phyloP scores from a whole-genome alignment of 305 asterid species.

The Ilex paraguariensis region DNA sequence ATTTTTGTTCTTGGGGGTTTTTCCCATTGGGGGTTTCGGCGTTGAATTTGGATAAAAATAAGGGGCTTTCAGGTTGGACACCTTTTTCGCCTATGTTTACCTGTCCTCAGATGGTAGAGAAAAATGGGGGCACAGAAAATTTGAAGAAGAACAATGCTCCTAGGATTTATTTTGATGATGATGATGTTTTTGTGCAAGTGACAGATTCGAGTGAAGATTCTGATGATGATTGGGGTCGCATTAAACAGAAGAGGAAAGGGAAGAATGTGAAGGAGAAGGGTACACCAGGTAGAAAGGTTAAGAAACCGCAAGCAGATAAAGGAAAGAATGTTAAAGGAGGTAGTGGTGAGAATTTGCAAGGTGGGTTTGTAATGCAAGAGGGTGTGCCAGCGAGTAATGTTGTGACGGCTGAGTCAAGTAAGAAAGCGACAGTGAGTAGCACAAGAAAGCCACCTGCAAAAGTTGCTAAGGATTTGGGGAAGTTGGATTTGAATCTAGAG shows the following conservation, averaged over 20 bases:
- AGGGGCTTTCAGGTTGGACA: slow-evolving; percentile 48
- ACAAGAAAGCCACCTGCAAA: slow-evolving; percentile 64
- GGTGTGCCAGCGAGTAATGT: slow-evolving; percentile 39
- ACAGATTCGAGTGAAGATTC: slow-evolving; percentile 61
- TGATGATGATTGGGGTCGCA: slow-evolving; percentile 59
- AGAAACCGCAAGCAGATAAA: slow-evolving; percentile 41
- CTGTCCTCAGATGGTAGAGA: slow-evolving; percentile 35
- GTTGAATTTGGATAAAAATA: slow-evolving; percentile 41
- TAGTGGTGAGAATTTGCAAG: slow-evolving; percentile 24
- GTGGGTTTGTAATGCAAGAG: slow-evolving; percentile 33
- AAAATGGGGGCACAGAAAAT: slow-evolving; percentile 17
- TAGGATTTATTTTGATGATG: slow-evolving; percentile 52
- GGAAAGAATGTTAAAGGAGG: slow-evolving; percentile 34
- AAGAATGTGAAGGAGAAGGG: slow-evolving; percentile 36
- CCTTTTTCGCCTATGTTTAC: slow-evolving; percentile 84
- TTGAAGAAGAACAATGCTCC: not conserved
- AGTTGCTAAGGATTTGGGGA: slow-evolving; percentile 45
- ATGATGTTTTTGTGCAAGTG: slow-evolving; percentile 62
- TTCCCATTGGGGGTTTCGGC: slow-evolving; percentile 59
- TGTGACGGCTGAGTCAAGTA: slow-evolving; percentile 36
- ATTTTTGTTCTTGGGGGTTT: slow-evolving; percentile 78
- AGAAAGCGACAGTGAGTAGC: slow-evolving; percentile 40
- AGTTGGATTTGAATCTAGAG: slow-evolving; percentile 89
- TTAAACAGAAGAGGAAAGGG: slow-evolving; percentile 34
- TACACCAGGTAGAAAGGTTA: slow-evolving; percentile 27